Base-by-base conservation (phyloP, 164 flowering plant species). In the Euptelea pleiosperma region DNA sequence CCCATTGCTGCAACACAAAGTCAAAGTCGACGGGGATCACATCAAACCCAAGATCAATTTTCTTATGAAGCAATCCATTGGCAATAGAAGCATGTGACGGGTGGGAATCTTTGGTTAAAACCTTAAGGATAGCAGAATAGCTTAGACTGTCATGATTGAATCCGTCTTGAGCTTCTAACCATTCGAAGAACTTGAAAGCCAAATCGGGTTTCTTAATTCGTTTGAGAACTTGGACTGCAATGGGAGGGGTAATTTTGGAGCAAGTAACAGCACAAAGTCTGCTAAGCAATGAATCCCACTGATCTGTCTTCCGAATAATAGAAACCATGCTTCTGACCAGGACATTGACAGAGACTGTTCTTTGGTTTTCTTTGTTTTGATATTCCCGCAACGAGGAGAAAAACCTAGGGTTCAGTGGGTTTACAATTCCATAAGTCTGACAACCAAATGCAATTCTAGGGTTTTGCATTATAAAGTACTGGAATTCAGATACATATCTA, bases 321-420 rank as follows among this genome's bases (percentile, higher is more conserved):
- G 58, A 62, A 45, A 41, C 66, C 46, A 62, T 62, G 43, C 58
- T 62, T 35, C 66, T 43, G 4, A 62, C 66, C n/a, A 62, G 25
- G 33, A 62, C 58, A 62, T 43, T 53, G 24, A 33, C 10, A 44
- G 66, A 48, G 4, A 63, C 46, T 35, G 67, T 25, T 54, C 67
- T 46, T 11, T n/a, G 29, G 21, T 26, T 55, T 35, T 28, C 54
- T 36, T 49, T 29, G 14, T 50, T 8, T 28, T 41, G 30, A 28
- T 25, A 41, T 14, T 51, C 56, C 37, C 24, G 35, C 33, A 48
- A 55, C 2, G 55, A 30, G 3, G 60, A 37, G 5, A 46, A 35
- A 18, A 43, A 55, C 21, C 60, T 53, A 43, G n/a, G 34, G 22
- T 35, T 62, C 25, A 26, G 40, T 12, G 18, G 40, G 52, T 18